phyloP scores from a whole-genome alignment of 805 yeast species.

The Yarrowia divulgata region DNA sequence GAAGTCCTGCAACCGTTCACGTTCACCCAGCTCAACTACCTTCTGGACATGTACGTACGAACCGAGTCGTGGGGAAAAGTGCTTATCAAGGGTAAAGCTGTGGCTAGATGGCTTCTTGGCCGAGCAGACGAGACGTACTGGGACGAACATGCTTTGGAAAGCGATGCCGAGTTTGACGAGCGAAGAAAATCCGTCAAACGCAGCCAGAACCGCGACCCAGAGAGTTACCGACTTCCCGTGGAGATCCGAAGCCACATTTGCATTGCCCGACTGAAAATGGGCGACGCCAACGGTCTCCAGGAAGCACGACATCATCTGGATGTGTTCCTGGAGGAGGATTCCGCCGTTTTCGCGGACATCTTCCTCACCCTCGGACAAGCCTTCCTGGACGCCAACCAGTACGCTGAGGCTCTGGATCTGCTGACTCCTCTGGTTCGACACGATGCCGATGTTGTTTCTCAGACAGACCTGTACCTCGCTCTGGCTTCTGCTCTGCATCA shows the following conservation, averaged over 20 bases:
- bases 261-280: slow-evolving; percentile 64
- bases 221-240: slow-evolving; percentile 66
- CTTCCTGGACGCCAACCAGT: slow-evolving; percentile 70
- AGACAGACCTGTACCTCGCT: slow-evolving; percentile 25
- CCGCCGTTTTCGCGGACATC: slow-evolving; percentile 72
- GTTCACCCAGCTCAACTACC: slow-evolving; percentile 87
- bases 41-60: slow-evolving; percentile 78
- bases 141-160: slow-evolving; percentile 59
- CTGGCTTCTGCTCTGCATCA: slow-evolving; percentile 71
- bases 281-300: slow-evolving; percentile 54
- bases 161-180: slow-evolving; percentile 85
- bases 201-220: slow-evolving; percentile 30
- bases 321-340: slow-evolving; percentile 62
- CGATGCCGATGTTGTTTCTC: slow-evolving; percentile 48
- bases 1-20: slow-evolving; percentile 58
- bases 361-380: slow-evolving; percentile 78
- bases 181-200: slow-evolving; percentile 54
- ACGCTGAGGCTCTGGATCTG: slow-evolving; percentile 76
- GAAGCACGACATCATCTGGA: slow-evolving; percentile 79
- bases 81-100: slow-evolving; percentile 67
- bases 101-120: slow-evolving; percentile 82
- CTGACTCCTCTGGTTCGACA: slow-evolving; percentile 59
- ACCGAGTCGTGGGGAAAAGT: slow-evolving; percentile 71
- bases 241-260: slow-evolving; percentile 89
- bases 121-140: slow-evolving; percentile 71